phyloP scores from a whole-genome alignment of 1,139 yeast genomes.

The Kurtzmaniella quercitrusa region DNA sequence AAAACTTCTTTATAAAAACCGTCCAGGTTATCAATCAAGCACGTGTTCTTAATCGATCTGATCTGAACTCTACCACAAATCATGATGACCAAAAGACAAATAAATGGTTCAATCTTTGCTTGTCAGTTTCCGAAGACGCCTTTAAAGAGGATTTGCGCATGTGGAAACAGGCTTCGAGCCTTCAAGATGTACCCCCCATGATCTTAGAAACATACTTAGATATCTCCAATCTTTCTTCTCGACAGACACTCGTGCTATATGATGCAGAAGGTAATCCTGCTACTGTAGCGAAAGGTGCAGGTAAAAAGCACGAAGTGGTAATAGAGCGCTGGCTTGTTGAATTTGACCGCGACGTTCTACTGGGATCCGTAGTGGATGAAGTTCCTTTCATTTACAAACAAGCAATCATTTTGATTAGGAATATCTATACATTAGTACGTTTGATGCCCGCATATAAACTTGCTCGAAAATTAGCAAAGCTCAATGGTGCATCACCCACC shows the following conservation, averaged over 20 bases:
- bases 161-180: conserved; percentile 46
- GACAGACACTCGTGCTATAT: conserved; percentile 57
- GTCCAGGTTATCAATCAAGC: conserved; percentile 50
- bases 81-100: conserved; percentile 25
- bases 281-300: conserved; percentile 39
- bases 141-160: conserved; percentile 53
- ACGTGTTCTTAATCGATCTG: conserved; percentile 8
- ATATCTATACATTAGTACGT: conserved; percentile 62
- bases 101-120: conserved; percentile 69
- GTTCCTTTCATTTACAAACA: conserved; percentile 72
- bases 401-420: conserved; percentile 69
- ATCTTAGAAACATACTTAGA: conserved; percentile 84
- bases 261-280: conserved; percentile 46
- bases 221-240: conserved; percentile 53
- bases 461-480: conserved; percentile 25
- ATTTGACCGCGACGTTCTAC: conserved; percentile 44
- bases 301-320: conserved; percentile 71
- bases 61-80: conserved; percentile 4
- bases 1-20: conserved; percentile 69
- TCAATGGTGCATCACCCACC: conserved; percentile 14
- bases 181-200: conserved; percentile 53
- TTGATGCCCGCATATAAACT: conserved; percentile 71
- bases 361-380: conserved; percentile 39
- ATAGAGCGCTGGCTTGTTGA: conserved; percentile 91
- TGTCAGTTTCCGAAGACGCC: conserved; percentile 39